These are phyloP conservation scores for Ascochyta clinopodiicola DNA, from an alignment of 2,329 filamentous ascomycete species.

Conservation along the genomic window DNA sequence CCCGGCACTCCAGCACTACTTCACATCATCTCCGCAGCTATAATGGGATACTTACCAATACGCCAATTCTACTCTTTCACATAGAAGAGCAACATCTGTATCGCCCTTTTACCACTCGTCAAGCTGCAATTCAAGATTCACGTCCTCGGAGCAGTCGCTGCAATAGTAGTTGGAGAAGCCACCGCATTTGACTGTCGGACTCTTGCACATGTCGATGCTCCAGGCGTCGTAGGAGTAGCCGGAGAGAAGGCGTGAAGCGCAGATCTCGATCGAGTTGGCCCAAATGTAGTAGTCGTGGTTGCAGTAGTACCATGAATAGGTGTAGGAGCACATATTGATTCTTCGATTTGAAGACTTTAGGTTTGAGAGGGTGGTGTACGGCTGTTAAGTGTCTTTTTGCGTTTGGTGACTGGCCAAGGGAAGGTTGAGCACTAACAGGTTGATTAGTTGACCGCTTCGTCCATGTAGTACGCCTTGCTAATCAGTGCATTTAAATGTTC, in stretches of 20 bases:
- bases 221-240: conserved; percentile 57
- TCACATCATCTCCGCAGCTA: not conserved
- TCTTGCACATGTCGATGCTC: conserved; percentile 57
- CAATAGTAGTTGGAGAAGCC: conserved; percentile 56
- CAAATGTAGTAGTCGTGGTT: conserved; percentile 58
- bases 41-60: not conserved
- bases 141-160: conserved; percentile 53
- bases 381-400: not conserved
- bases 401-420: not conserved
- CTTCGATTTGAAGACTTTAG: too few species aligned
- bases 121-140: conserved; percentile 51
- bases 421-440: conserved; percentile 3
- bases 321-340: conserved; percentile 53
- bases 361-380: too few species aligned
- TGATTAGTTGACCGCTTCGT: conserved; percentile 22
- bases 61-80: not conserved
- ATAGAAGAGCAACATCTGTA: too few species aligned
- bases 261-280: conserved; percentile 55
- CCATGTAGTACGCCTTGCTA: not conserved
- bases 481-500: not conserved
- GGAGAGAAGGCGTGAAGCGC: conserved; percentile 52
- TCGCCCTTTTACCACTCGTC: conserved; percentile 44
- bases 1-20: not conserved
- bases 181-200: conserved; percentile 50
- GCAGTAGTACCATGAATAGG: conserved; percentile 57